phyloP scores from a whole-genome alignment of 768 basidiomycete genomes.

The Mycena indigotica region DNA sequence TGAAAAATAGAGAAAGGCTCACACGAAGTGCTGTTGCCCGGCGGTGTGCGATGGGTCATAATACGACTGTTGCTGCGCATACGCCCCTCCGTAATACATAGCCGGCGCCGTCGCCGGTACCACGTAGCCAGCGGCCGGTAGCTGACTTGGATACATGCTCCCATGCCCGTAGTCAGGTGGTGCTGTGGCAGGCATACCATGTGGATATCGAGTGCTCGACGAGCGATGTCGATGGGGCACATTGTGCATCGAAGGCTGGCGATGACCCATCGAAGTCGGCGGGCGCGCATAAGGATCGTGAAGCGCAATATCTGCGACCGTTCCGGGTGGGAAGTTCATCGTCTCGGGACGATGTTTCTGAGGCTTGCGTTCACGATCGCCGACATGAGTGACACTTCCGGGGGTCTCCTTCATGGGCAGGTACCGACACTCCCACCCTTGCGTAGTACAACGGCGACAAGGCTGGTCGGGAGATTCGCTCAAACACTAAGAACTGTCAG shows the following conservation, averaged over 20 bases:
- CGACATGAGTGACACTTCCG: neutral
- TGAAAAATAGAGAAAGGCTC: too few species aligned
- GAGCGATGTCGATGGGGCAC: neutral
- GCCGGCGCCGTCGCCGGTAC: too few species aligned
- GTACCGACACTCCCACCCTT: neutral
- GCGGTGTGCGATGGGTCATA: too few species aligned
- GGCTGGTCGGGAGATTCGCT: neutral
- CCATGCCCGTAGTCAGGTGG: neutral
- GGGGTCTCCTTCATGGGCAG: neutral
- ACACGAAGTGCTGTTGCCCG: neutral
- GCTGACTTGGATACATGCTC: too few species aligned
- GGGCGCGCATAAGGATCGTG: neutral
- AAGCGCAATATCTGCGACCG: neutral
- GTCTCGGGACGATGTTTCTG: neutral
- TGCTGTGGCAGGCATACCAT: neutral
- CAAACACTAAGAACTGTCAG: neutral
- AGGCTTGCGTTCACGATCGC: neutral
- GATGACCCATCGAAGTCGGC: too few species aligned
- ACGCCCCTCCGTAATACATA: too few species aligned
- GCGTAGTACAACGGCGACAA: neutral
- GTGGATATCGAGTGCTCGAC: neutral
- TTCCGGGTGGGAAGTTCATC: neutral
- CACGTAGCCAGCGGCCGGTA: too few species aligned
- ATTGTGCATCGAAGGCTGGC: too few species aligned
- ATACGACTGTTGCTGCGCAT: too few species aligned